Conservation (phyloP, 2,329 filamentous ascomycete species). For the Botrytis squamosa region DNA sequence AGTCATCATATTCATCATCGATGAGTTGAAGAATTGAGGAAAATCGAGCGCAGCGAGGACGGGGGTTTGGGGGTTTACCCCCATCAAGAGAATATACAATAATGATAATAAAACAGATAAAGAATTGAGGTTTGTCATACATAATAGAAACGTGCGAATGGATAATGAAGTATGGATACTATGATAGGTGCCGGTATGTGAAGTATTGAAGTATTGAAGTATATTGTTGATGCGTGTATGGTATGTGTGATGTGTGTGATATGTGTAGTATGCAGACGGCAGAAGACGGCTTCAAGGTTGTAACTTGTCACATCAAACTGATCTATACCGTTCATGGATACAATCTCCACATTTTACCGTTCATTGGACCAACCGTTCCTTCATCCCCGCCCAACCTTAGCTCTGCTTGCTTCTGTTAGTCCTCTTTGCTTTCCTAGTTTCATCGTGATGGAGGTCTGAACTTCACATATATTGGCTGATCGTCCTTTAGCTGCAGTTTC, state of each 20-base stretch:
- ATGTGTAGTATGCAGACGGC: neutral
- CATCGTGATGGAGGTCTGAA: neutral
- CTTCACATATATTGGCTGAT: slow-evolving; percentile 1
- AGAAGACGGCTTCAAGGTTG: neutral
- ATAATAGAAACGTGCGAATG: neutral
- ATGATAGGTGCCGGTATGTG: too few species aligned
- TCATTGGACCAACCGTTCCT: neutral
- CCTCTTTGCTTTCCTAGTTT: neutral
- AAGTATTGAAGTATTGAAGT: neutral
- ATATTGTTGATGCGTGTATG: neutral
- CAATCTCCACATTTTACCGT: neutral
- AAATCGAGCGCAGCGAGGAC: neutral
- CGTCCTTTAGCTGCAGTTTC: neutral
- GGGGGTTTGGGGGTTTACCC: neutral
- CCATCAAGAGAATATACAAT: neutral
- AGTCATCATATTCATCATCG: neutral
- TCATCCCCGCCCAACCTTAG: slow-evolving; percentile 1
- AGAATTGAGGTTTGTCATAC: neutral
- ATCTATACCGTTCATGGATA: neutral
- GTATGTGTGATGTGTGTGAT: neutral
- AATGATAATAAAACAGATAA: neutral
- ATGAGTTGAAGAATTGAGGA: neutral
- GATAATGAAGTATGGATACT: neutral
- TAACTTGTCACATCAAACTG: neutral
- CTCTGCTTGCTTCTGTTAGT: neutral